These are phyloP conservation scores for Leccinum subgranulosum DNA, from an alignment of 768 basidiomycete species.

Conservation along the genomic window DNA sequence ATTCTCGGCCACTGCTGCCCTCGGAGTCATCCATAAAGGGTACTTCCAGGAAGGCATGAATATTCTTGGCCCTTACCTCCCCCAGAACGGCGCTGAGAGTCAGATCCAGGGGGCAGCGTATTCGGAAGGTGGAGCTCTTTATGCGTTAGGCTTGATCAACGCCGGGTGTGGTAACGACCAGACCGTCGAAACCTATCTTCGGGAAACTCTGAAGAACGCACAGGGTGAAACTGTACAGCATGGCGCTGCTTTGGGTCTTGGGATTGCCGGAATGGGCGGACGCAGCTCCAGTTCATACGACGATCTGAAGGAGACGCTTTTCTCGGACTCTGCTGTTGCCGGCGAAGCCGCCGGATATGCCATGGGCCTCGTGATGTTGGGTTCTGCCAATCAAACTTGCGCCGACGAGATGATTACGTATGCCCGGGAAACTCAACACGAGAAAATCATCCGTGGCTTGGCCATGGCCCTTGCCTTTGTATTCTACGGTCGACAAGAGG, in stretches of 20 bases:
- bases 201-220: conserved; percentile 71
- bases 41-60: conserved; percentile 91
- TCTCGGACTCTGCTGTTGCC: conserved; percentile 91
- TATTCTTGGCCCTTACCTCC: conserved; percentile 92
- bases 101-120: conserved; percentile 77
- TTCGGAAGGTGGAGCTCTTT: conserved; percentile 95
- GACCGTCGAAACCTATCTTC: conserved; percentile 72
- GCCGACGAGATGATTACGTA: conserved; percentile 96
- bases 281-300: conserved; percentile 89
- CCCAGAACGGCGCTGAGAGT: conserved; percentile 71
- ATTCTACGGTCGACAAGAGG: conserved; percentile 89
- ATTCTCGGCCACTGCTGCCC: conserved; percentile 94
- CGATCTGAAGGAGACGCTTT: conserved; percentile 83
- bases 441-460: conserved; percentile 97
- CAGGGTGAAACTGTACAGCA: conserved; percentile 92
- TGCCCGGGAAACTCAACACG: conserved; percentile 96
- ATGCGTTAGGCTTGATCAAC: conserved; percentile 92
- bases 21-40: conserved; percentile 97
- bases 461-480: conserved; percentile 92
- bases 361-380: conserved; percentile 98
- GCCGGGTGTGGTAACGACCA: conserved; percentile 77
- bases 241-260: conserved; percentile 95
- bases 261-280: conserved; percentile 92
- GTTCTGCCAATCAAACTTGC: conserved; percentile 76
- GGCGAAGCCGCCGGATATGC: conserved; percentile 96